These are phyloP conservation scores for Tricholoma hemisulphureum DNA, from an alignment of 768 basidiomycete species.

Conservation along the genomic window DNA sequence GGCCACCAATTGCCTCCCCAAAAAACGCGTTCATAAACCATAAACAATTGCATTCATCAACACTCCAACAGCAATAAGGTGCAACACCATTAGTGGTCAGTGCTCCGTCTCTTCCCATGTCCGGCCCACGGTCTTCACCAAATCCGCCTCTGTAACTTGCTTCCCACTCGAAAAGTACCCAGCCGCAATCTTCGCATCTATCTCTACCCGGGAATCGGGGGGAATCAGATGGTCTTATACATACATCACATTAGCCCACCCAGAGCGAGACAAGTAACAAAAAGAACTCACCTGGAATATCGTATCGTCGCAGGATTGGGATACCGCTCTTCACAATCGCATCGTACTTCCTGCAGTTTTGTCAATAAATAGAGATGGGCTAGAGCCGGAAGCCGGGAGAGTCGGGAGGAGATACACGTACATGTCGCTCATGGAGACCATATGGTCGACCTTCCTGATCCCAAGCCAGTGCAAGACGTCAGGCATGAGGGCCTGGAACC, in stretches of 20 bases:
- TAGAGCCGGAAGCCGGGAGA: too few species aligned
- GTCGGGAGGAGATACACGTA: slow-evolving; percentile 27
- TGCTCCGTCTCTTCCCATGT: slow-evolving; percentile 92
- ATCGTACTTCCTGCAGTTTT: slow-evolving; percentile 91
- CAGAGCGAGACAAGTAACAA: neutral
- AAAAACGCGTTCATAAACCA: too few species aligned
- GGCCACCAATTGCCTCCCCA: too few species aligned
- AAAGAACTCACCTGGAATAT: slow-evolving; percentile 66
- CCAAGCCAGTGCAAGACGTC: slow-evolving; percentile 96
- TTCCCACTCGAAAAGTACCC: slow-evolving; percentile 89
- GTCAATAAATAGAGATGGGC: too few species aligned
- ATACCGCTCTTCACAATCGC: slow-evolving; percentile 91
- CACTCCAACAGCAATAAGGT: too few species aligned
- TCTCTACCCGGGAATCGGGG: slow-evolving; percentile 88
- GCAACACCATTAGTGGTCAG: too few species aligned
- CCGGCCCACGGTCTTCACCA: slow-evolving; percentile 82
- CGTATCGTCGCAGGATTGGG: slow-evolving; percentile 76
- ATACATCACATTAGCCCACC: slow-evolving; percentile 1
- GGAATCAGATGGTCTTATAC: slow-evolving; percentile 78
- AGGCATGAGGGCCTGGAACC: slow-evolving; percentile 94
- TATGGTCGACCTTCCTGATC: slow-evolving; percentile 82
- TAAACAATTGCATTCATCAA: too few species aligned
- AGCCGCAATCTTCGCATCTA: slow-evolving; percentile 93
- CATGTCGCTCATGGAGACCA: slow-evolving; percentile 93
- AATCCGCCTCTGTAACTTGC: slow-evolving; percentile 72